Evolutionary conservation across 2,329 filamentous ascomycete genomes (phyloP).

Genomic region (Hyphodiscus sp.): DNA sequence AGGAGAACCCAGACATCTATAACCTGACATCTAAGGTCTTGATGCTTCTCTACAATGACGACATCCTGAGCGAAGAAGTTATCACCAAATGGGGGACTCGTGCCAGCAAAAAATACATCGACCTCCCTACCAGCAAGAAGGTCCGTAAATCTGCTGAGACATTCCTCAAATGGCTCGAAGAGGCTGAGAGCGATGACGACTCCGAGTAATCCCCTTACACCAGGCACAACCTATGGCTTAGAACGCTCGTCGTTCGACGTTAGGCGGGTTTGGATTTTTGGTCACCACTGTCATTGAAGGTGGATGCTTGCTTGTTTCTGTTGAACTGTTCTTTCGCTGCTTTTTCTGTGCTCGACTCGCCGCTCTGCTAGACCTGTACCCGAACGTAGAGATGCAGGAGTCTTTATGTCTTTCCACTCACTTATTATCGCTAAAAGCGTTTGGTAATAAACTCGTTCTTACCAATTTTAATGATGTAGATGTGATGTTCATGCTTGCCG

Average conservation of each 20-base stretch:
- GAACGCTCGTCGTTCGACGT: neutral
- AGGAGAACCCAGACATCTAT: constrained; percentile 74
- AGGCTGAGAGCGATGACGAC: constrained; percentile 67
- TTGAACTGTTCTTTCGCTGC: neutral
- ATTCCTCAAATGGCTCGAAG: constrained; percentile 90
- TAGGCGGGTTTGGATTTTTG: neutral
- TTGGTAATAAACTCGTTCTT: neutral
- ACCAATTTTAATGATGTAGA: neutral
- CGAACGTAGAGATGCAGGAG: neutral
- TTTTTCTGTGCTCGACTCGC: neutral
- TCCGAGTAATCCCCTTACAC: constrained; percentile 41
- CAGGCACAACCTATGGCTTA: neutral
- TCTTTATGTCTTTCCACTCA: neutral
- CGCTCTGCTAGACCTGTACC: neutral
- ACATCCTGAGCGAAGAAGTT: constrained; percentile 81
- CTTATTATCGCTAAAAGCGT: neutral
- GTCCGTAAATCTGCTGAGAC: constrained; percentile 90
- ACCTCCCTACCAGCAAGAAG: constrained; percentile 83
- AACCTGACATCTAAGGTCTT: constrained; percentile 78
- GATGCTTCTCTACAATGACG: constrained; percentile 83
- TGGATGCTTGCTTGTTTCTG: neutral
- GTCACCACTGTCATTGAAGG: neutral
- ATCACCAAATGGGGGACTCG: constrained; percentile 88
- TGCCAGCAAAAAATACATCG: constrained; percentile 98
- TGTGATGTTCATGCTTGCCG: too few relatives aligned